Evolutionary conservation across 169 alveolate genomes (phyloP).

Genomic region (Cryptosporidium baileyi): DNA sequence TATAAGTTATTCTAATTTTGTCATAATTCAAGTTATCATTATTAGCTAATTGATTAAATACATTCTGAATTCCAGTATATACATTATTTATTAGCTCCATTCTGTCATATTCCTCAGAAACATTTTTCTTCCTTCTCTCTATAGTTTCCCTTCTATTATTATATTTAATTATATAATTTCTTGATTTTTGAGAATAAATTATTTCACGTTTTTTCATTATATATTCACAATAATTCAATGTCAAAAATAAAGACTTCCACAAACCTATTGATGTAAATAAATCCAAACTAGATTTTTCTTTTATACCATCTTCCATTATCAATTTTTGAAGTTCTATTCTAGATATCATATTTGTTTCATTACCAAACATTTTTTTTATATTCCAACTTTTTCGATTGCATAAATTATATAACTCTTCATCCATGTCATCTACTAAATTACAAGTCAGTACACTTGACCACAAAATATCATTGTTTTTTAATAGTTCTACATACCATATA

Average conservation of each 20-base stretch:
- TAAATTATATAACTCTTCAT: background rate
- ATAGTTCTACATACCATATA: constrained; percentile 60
- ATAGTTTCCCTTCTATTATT: constrained; percentile 7
- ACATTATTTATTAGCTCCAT: background rate
- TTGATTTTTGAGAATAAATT: constrained; percentile 21
- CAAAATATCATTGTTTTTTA: background rate
- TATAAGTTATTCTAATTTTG: background rate
- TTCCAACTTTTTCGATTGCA: background rate
- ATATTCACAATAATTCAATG: constrained; percentile 26
- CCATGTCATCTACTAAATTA: background rate
- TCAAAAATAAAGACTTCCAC: constrained; percentile 54
- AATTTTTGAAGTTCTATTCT: background rate
- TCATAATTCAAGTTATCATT: background rate
- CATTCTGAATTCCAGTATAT: background rate
- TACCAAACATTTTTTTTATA: background rate
- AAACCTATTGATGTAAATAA: constrained; percentile 44
- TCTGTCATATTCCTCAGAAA: constrained; percentile 2
- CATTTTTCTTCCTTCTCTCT: constrained; percentile 7
- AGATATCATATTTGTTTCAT: constrained; percentile 3
- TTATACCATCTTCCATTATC: background rate
- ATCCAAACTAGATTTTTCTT: background rate
- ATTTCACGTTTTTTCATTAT: constrained; percentile 41
- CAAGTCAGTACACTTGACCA: constrained; percentile 50
- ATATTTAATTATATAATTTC: background rate
- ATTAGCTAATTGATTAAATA: background rate